A percentile compares a stretch with the other conserved stretches of the same genome.
These are phyloP conservation scores for Daldinia bambusicola DNA, from an alignment of 495 filamentous ascomycete species.

Conservation along the genomic window DNA sequence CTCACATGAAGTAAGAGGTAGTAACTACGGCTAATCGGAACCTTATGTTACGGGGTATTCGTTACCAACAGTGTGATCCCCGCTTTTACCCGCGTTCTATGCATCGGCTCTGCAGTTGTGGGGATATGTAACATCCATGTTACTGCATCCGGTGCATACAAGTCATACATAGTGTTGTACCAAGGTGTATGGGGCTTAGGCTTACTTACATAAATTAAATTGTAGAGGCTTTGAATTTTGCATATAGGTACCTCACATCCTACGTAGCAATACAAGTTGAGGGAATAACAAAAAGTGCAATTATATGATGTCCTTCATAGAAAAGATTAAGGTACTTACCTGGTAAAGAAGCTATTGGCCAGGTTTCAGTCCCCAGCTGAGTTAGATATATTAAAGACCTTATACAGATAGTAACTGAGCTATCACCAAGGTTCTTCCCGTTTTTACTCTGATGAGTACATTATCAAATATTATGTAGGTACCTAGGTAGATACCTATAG, in stretches of 20 bases:
- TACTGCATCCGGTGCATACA: not conserved
- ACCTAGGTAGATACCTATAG: not conserved
- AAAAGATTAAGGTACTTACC: too few species aligned
- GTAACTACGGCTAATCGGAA: too few species aligned
- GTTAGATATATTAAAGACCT: not conserved
- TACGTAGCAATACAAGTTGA: not conserved
- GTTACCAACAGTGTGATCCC: not conserved
- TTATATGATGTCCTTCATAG: too few species aligned
- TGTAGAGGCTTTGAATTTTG: not conserved
- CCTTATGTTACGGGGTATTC: too few species aligned
- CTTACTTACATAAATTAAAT: not conserved
- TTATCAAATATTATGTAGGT: too few species aligned
- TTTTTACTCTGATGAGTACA: slow-evolving; percentile 21
- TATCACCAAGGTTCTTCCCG: slow-evolving; percentile 4
- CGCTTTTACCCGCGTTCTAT: slow-evolving; percentile 1
- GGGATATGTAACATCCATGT: not conserved
- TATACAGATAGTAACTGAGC: not conserved
- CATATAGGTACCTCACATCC: too few species aligned
- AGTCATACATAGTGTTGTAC: not conserved
- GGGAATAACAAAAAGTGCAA: not conserved
- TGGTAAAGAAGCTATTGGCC: too few species aligned
- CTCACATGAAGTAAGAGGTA: too few species aligned
- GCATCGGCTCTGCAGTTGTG: not conserved
- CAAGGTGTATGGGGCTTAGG: not conserved
- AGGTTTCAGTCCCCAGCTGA: not conserved